Conservation (phyloP, 2,329 filamentous ascomycete genomes). For the Colletotrichum cuscutae region DNA sequence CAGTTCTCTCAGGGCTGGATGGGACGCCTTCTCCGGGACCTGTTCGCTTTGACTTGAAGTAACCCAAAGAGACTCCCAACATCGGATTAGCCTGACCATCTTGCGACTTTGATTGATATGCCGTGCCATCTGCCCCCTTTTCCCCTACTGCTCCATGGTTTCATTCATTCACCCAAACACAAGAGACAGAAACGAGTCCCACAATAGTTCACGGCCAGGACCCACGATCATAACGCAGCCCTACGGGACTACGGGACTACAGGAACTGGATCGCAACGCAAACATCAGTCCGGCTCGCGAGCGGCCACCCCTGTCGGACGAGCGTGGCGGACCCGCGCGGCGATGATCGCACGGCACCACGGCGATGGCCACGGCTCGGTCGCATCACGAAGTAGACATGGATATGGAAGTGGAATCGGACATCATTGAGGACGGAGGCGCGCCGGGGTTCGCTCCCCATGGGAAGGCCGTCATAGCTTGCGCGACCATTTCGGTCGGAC, state of each 20-base stretch:
- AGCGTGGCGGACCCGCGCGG: neutral
- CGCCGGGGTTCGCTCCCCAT: conserved; percentile 7
- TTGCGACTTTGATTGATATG: neutral
- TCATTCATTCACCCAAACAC: neutral
- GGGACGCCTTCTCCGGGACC: neutral
- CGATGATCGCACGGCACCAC: neutral
- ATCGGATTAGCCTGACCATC: neutral
- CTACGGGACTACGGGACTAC: neutral
- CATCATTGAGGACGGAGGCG: conserved; percentile 16
- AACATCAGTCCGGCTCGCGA: neutral
- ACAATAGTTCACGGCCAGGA: neutral
- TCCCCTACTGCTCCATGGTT: neutral
- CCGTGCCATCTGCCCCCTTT: neutral
- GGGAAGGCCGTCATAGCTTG: conserved; percentile 23
- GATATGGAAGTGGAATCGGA: neutral
- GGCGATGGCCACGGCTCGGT: conserved; percentile 14
- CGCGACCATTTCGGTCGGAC: neutral
- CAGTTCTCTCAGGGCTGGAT: neutral
- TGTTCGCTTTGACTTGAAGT: neutral
- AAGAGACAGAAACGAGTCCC: neutral
- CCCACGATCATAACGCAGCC: neutral
- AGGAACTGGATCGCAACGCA: neutral
- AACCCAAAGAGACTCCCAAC: neutral
- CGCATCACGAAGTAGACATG: neutral
- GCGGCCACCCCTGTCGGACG: neutral